phyloP scores from a whole-genome alignment of 805 yeast genomes.

The Wickerhamia fluorescens region DNA sequence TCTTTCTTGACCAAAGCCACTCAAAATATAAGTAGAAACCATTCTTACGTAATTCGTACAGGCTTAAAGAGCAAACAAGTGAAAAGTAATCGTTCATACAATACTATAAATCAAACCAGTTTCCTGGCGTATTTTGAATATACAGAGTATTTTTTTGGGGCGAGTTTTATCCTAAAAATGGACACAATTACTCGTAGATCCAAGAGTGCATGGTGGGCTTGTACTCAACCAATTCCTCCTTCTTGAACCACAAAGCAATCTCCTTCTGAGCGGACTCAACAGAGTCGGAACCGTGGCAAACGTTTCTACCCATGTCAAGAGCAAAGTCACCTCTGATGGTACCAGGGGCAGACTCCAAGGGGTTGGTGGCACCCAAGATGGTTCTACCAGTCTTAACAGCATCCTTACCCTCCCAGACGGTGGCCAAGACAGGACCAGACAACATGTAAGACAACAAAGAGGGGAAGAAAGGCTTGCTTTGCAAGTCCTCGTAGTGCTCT shows the following conservation, averaged over 20 bases:
- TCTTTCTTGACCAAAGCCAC: too few relatives aligned
- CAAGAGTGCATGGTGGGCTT: slow-evolving; percentile 77
- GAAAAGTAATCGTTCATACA: too few relatives aligned
- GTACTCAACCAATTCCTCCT: slow-evolving; percentile 92
- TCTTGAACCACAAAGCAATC: slow-evolving; percentile 95
- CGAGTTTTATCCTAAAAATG: too few relatives aligned
- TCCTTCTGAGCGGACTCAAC: slow-evolving; percentile 97
- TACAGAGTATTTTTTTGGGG: too few relatives aligned
- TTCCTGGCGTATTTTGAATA: too few relatives aligned
- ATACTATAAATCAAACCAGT: too few relatives aligned
- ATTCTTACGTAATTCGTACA: too few relatives aligned
- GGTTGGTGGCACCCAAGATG: slow-evolving; percentile 98
- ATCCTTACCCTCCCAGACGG: slow-evolving; percentile 99
- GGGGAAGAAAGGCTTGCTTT: slow-evolving; percentile 96
- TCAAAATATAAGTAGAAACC: too few relatives aligned
- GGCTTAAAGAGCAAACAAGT: too few relatives aligned
- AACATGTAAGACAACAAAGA: slow-evolving; percentile 92
- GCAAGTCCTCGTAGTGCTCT: slow-evolving; percentile 93
- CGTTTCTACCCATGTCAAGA: slow-evolving; percentile 98
- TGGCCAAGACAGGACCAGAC: slow-evolving; percentile 98
- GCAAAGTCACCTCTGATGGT: slow-evolving; percentile 99
- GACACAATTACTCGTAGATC: slow-evolving; percentile 77
- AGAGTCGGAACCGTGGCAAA: slow-evolving; percentile 98
- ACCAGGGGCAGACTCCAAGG: slow-evolving; percentile 95
- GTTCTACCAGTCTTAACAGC: slow-evolving; percentile 98